Evolutionary conservation across 306 rosid species (phyloP), one percentile per base, ranked within the genome.

Genomic region (Vigna trinervia): DNA sequence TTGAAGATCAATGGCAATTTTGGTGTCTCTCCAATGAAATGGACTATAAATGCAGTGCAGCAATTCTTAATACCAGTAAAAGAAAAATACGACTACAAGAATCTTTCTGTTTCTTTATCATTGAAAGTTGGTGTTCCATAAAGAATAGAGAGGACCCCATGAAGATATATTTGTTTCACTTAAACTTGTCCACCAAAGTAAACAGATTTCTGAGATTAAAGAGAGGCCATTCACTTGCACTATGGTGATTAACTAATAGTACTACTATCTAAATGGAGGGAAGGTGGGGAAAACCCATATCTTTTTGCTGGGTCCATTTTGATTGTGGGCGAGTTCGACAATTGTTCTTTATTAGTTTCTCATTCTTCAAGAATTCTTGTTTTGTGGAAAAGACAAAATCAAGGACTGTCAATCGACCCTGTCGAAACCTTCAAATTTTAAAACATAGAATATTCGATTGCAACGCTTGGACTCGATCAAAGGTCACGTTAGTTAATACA

Each of bases 191-290:
- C 57, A 50, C 82, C 57, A 58, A 54, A 73, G 32, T 57, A 51
- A 65, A 43, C 66, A 12, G 36, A 47, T 45, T 45, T 68, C 6
- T 17, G 28, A 76, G 77, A 77, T 45, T 61, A 50, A 81, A 84
- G 51, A 78, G 63, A 85, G 59, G 46, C 84, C 88, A 48, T 81
- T 61, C 74, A 63, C 76, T 74, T 70, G 10, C n/a, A 56, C 6
- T 51, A 66, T 56, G 39, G 10, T 84, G 32, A 58, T 60, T 75
- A 56, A 12, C 51, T 75, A 47, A 15, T 10, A 61, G 70, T 62
- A 78, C 73, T 12, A 74, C 41, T 71, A 67, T 45, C 61, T 50
- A 23, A 84, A 85, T 81, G 83, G 85, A 67, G 28, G 28, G 39
- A 82, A 71, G 28, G 28, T 26, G 28, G 28, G 28, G 28, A 81